Base-by-base conservation (phyloP, 345 rosid genomes). In the Passiflora organensis region DNA sequence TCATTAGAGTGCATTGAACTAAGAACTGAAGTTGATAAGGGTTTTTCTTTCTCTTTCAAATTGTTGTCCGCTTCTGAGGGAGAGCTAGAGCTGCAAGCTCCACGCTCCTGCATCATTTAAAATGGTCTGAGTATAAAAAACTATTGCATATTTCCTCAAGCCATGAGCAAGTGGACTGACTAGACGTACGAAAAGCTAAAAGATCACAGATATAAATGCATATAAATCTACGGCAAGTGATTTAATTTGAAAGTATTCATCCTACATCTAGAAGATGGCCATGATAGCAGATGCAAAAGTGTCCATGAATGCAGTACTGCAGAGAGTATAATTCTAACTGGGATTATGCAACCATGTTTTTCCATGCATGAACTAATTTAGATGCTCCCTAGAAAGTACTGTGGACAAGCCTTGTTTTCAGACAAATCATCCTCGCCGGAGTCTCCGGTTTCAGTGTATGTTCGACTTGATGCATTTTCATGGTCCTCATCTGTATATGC, bases 401-500 rank as follows among this genome's bases (percentile, higher is more conserved):
- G 53, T 22, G 64, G 58, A 60, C 76, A 43, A 53, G 58, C 95
- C 85, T 80, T 73, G 62, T 70, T 60, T n/a, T 77, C 74, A 39
- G 70, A 42, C 22, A 15, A 63, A 72, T 74, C 68, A 65, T 70
- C 56, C 42, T 74, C 77, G 28, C 22, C 68, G 39, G 85, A 80
- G 54, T 55, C 74, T 13, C 66, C 73, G 59, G 74, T 80, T 23
- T 55, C 76, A 50, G 71, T 71, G 66, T 72, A 59, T 53, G 83
- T 75, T 77, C 72, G 74, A 63, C 58, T 65, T 38, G 82, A 76
- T 59, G 64, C 74, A 73, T 68, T 69, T 50, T 80, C 84, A 48
- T 63, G 49, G 57, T 80, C 82, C 47, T 82, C 82, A 45, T 80
- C 87, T 8, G 79, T 74, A 66, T 72, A 76, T 43, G 59, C 80